phyloP scores from a whole-genome alignment of 1,284 basidiomycete species.

The Apiotrichum gamsii region DNA sequence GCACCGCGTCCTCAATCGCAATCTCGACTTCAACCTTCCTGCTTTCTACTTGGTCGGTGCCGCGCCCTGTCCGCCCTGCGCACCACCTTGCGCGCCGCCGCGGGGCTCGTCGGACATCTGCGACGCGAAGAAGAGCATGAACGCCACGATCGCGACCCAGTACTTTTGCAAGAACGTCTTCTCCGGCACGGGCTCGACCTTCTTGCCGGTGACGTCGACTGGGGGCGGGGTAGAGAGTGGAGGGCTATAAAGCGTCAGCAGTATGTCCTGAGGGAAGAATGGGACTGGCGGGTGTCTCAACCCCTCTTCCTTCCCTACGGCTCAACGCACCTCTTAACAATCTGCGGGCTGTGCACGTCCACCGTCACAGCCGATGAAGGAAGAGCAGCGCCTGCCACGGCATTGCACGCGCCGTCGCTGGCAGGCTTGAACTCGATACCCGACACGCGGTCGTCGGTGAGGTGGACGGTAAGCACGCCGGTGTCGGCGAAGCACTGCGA shows the following conservation, averaged over 20 bases:
- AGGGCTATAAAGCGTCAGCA: conserved; percentile 2
- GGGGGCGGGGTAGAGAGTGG: conserved; percentile 28
- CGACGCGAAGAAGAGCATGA: conserved; percentile 49
- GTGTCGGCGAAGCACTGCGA: conserved; percentile 7
- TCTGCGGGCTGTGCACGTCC: background rate
- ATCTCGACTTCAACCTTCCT: too few species aligned
- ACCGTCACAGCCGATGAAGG: background rate
- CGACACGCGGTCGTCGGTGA: background rate
- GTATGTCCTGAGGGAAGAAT: conserved; percentile 60
- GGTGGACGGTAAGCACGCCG: conserved; percentile 6
- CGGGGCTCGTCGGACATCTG: conserved; percentile 28
- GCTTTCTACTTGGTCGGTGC: too few species aligned
- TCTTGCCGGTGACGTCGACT: conserved; percentile 60
- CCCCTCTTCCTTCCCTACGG: too few species aligned
- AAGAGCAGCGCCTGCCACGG: background rate
- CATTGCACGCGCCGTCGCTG: background rate
- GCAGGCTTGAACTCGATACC: conserved; percentile 11
- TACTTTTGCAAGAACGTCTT: conserved; percentile 80
- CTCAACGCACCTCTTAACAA: conserved; percentile 3
- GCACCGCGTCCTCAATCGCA: background rate
- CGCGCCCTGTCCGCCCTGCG: too few species aligned
- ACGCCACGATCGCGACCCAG: conserved; percentile 69
- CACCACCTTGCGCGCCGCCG: background rate
- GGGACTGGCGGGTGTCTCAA: too few species aligned
- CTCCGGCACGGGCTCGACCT: conserved; percentile 58